Conservation (phyloP, 2,329 filamentous ascomycete genomes). For the Calonectria multiphialidica region DNA sequence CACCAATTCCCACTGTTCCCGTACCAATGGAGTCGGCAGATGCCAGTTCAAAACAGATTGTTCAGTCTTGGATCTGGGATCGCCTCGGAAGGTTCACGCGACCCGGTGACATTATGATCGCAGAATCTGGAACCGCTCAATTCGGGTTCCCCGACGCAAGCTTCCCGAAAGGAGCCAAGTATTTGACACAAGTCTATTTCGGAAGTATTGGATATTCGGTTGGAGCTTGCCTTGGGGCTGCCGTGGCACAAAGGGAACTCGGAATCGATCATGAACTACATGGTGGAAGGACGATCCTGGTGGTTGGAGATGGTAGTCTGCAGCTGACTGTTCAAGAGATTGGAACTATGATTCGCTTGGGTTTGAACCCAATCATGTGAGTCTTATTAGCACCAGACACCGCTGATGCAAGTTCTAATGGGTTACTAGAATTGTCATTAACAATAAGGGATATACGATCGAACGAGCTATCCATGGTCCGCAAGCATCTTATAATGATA, state of each 20-base stretch:
- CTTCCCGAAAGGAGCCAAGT: slow-evolving; percentile 13
- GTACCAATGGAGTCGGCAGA: background rate
- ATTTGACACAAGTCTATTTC: slow-evolving; percentile 26
- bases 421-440: slow-evolving; percentile 9
- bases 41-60: slow-evolving; percentile 1
- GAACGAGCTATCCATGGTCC: slow-evolving; percentile 24
- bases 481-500: slow-evolving; percentile 21
- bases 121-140: slow-evolving; percentile 25
- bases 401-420: background rate
- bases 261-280: background rate
- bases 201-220: slow-evolving; percentile 29
- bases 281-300: slow-evolving; percentile 13
- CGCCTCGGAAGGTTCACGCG: slow-evolving; percentile 11
- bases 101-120: slow-evolving; percentile 18
- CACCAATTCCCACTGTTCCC: background rate
- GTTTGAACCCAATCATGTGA: slow-evolving; percentile 16
- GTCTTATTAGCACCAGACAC: background rate
- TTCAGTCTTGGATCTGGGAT: slow-evolving; percentile 29
- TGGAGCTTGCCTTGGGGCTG: slow-evolving; percentile 15
- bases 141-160: slow-evolving; percentile 23
- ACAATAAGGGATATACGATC: slow-evolving; percentile 27
- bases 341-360: slow-evolving; percentile 15
- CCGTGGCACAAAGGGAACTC: slow-evolving; percentile 17
- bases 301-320: slow-evolving; percentile 25
- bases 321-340: slow-evolving; percentile 26